Percentiles rank a stretch among this genome's conserved stretches.
phyloP scores from a whole-genome alignment of 106 monocot species.

The Acorus calamus region DNA sequence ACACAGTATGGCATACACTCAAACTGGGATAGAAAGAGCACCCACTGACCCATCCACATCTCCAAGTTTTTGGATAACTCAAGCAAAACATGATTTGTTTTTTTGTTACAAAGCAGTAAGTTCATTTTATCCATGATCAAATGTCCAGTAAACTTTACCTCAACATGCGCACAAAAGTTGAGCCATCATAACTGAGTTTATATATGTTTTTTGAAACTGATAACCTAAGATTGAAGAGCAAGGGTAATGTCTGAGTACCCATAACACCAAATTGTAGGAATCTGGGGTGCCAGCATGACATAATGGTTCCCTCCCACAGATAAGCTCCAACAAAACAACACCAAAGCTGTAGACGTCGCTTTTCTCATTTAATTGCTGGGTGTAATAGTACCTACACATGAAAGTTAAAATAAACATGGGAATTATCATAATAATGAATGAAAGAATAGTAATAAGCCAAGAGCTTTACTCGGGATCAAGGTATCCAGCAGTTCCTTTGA shows the following conservation, averaged over 20 bases:
- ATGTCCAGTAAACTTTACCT: too few relatives aligned
- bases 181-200: too few relatives aligned
- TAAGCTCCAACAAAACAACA: conserved; percentile 45
- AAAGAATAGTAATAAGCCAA: neutral
- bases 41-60: too few relatives aligned
- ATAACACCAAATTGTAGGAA: conserved; percentile 45
- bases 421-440: neutral
- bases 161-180: too few relatives aligned
- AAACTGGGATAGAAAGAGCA: too few relatives aligned
- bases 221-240: too few relatives aligned
- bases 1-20: too few relatives aligned
- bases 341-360: conserved; percentile 57
- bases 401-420: neutral
- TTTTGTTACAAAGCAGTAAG: too few relatives aligned
- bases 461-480: conserved; percentile 32
- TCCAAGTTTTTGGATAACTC: too few relatives aligned
- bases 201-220: too few relatives aligned
- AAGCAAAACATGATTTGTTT: too few relatives aligned
- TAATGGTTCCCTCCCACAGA: conserved; percentile 46
- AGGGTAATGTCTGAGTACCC: conserved; percentile 17
- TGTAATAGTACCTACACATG: conserved; percentile 26
- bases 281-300: conserved; percentile 41
- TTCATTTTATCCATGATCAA: too few relatives aligned
- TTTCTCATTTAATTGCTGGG: conserved; percentile 45
- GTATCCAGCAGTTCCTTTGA: conserved; percentile 39